These are phyloP conservation scores for Scenedesmus sp. DNA, from an alignment of 163 green algal species.

Conservation along the genomic window DNA sequence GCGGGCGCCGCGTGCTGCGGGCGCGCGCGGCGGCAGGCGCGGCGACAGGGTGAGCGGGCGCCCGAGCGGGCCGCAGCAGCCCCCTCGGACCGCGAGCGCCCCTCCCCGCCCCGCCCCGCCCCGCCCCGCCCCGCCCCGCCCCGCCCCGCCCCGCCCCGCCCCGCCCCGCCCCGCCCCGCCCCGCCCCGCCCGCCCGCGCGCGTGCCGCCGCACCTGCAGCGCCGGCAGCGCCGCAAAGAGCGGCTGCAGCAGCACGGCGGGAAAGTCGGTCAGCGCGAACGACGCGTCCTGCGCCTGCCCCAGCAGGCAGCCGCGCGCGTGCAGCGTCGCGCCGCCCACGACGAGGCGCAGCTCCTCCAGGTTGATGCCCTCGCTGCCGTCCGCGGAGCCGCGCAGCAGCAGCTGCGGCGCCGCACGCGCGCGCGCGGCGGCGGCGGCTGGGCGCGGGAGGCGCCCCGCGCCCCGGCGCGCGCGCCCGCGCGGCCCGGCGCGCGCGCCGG, in stretches of 20 bases:
- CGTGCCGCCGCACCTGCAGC: slow-evolving; percentile 53
- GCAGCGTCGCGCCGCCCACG: slow-evolving; percentile 62
- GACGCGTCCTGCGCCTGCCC: slow-evolving; percentile 78
- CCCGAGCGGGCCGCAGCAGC: too few species aligned
- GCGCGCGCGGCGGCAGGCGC: not conserved
- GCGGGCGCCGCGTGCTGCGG: slow-evolving; percentile 40
- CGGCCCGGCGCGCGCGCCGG: too few species aligned
- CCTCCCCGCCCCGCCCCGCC: too few species aligned
- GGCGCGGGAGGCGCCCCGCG: too few species aligned
- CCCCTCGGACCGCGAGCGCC: too few species aligned
- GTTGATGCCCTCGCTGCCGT: slow-evolving; percentile 77
- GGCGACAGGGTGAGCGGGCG: not conserved
- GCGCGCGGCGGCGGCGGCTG: not conserved
- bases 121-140: too few species aligned
- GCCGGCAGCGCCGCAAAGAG: slow-evolving; percentile 70
- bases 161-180: too few species aligned
- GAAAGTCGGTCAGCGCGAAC: slow-evolving; percentile 84
- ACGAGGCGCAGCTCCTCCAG: slow-evolving; percentile 80
- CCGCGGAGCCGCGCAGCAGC: slow-evolving; percentile 63
- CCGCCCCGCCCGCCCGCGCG: too few species aligned
- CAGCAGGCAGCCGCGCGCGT: slow-evolving; percentile 73
- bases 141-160: too few species aligned
- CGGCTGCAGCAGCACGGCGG: slow-evolving; percentile 75
- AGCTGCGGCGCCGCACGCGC: slow-evolving; percentile 44
- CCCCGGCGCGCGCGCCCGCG: too few species aligned